phyloP scores from a whole-genome alignment of 179 eudicot genomes.

The Vitellaria paradoxa region DNA sequence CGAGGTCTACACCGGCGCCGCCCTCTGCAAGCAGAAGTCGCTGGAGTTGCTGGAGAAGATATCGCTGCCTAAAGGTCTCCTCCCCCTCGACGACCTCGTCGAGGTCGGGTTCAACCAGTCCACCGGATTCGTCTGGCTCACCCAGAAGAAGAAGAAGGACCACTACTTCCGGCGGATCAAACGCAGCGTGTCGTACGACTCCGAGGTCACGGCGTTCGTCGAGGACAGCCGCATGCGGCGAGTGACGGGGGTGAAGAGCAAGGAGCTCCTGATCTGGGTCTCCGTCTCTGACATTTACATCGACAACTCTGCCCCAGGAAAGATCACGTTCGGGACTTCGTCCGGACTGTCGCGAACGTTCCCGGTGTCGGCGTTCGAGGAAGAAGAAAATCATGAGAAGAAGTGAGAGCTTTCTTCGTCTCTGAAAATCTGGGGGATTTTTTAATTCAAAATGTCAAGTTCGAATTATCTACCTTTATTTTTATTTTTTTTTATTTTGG shows the following conservation, averaged over 20 bases:
- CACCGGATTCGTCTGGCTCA: constrained; percentile 38
- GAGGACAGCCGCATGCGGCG: constrained; percentile 31
- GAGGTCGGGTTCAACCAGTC: constrained; percentile 33
- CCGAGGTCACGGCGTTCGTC: constrained; percentile 34
- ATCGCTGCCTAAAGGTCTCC: constrained; percentile 31
- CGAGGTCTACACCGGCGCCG: constrained; percentile 12
- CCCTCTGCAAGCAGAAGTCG: constrained; percentile 29
- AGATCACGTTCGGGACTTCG: constrained; percentile 26
- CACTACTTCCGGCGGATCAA: constrained; percentile 24
- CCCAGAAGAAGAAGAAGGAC: constrained; percentile 27
- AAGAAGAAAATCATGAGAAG: background rate
- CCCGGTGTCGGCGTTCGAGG: constrained; percentile 32
- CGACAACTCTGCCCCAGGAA: constrained; percentile 23
- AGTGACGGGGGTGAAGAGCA: constrained; percentile 36
- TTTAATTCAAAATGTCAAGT: no score
- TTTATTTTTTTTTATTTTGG: no score
- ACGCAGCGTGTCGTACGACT: constrained; percentile 25
- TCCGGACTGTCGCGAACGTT: constrained; percentile 26
- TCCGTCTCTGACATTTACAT: constrained; percentile 28
- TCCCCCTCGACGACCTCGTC: constrained; percentile 34
- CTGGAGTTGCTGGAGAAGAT: constrained; percentile 26
- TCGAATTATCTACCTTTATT: no score
- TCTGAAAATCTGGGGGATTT: no score
- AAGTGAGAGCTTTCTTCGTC: no score
- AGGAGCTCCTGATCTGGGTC: constrained; percentile 36